A percentile compares a stretch with the other conserved stretches of the same genome.
Evolutionary conservation across 2,329 filamentous ascomycete genomes (phyloP).

Genomic region (Trichoderma atrobrunneum): DNA sequence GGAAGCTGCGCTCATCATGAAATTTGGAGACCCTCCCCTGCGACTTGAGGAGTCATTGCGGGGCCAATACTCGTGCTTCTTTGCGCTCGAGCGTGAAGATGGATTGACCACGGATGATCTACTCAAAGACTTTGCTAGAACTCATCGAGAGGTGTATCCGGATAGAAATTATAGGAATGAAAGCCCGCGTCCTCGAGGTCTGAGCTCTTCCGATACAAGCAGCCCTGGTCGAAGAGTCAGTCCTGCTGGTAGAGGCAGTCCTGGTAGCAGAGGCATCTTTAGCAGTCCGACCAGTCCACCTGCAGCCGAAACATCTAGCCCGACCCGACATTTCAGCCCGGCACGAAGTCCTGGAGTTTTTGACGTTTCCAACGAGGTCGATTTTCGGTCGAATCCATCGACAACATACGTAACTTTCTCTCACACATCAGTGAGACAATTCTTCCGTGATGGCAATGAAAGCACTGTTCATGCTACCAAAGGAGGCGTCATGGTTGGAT

Average conservation of each 20-base stretch:
- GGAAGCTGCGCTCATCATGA: constrained; percentile 43
- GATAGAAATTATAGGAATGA: constrained; percentile 21
- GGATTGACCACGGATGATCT: constrained; percentile 43
- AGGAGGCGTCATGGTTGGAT: constrained; percentile 31
- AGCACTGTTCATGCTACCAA: constrained; percentile 22
- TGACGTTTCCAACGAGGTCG: constrained; percentile 34
- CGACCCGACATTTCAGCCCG: constrained; percentile 28
- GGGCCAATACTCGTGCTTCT: constrained; percentile 46
- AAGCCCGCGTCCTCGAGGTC: constrained; percentile 3
- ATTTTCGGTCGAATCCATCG: constrained; percentile 42
- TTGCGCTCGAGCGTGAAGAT: constrained; percentile 44
- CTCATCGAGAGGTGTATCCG: constrained; percentile 27
- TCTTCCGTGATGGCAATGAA: constrained; percentile 36
- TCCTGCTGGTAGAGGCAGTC: constrained; percentile 1
- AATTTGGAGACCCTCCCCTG: constrained; percentile 40
- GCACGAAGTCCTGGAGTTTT: constrained; percentile 32
- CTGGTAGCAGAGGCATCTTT: constrained; percentile 6
- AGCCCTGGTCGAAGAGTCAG: constrained; percentile 20
- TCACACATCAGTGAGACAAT: constrained; percentile 39
- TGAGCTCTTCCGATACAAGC: constrained; percentile 18
- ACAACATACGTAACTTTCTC: constrained; percentile 41
- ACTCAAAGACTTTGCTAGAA: constrained; percentile 37
- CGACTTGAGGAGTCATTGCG: constrained; percentile 43
- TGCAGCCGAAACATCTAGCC: constrained; percentile 4
- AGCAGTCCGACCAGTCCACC: constrained; percentile 27